These are phyloP conservation scores for Hyaloperonospora brassicae DNA, from an alignment of 352 stramenopile species.

Conservation along the genomic window DNA sequence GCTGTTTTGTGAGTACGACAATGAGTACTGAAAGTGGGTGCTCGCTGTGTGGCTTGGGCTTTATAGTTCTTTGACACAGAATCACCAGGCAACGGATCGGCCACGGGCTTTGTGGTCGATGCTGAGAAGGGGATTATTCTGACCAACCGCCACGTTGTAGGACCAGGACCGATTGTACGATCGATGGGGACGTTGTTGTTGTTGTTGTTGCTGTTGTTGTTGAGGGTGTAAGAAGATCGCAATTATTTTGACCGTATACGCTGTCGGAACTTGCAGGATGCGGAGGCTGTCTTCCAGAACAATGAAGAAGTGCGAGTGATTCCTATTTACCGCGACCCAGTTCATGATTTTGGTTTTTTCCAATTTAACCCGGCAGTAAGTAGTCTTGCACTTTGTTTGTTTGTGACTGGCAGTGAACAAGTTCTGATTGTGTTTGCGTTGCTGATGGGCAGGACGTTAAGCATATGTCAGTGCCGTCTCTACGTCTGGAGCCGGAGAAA, in stretches of 20 bases:
- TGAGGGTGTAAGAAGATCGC: not conserved
- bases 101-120: constrained; percentile 90
- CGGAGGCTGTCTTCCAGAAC: constrained; percentile 89
- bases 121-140: constrained; percentile 87
- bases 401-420: not conserved
- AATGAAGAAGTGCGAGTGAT: constrained; percentile 90
- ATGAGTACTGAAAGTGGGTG: constrained; percentile 2
- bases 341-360: constrained; percentile 92
- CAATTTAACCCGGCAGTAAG: constrained; percentile 78
- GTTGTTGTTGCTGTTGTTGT: not conserved
- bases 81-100: constrained; percentile 77
- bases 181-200: not conserved
- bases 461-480: constrained; percentile 69
- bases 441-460: constrained; percentile 55
- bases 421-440: constrained; percentile 1
- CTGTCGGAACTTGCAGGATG: constrained; percentile 35
- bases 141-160: constrained; percentile 90
- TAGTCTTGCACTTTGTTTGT: not conserved
- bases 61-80: constrained; percentile 87
- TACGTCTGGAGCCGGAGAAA: constrained; percentile 75
- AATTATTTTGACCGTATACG: not conserved
- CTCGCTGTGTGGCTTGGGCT: constrained; percentile 12
- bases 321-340: constrained; percentile 87
- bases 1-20: constrained; percentile 4
- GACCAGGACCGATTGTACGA: constrained; percentile 72